phyloP scores from a whole-genome alignment of 345 rosid species.

The Garcia nutans region DNA sequence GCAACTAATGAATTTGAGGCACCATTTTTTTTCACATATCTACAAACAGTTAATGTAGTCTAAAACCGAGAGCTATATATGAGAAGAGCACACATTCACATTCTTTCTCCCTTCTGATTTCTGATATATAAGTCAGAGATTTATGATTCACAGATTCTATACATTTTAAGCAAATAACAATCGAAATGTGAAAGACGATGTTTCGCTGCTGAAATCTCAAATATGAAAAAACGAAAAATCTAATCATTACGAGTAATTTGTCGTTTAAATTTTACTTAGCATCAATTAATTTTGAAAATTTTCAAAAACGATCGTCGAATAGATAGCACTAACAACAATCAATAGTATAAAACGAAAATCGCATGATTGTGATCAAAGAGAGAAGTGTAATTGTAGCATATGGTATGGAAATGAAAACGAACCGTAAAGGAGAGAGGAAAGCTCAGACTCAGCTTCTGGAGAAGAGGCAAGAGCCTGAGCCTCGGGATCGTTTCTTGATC shows the following conservation, averaged over 20 bases:
- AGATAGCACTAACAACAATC: not conserved
- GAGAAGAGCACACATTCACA: not conserved
- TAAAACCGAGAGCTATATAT: too few species aligned
- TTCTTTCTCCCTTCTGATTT: not conserved
- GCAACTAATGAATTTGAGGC: not conserved
- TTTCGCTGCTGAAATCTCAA: not conserved
- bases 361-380: not conserved
- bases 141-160: too few species aligned
- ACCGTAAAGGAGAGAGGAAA: constrained; percentile 71
- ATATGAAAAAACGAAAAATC: not conserved
- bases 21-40: too few species aligned
- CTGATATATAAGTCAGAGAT: not conserved
- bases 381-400: not conserved
- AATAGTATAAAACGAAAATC: not conserved
- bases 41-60: too few species aligned
- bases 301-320: not conserved
- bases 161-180: too few species aligned
- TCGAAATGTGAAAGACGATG: not conserved
- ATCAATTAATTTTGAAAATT: not conserved
- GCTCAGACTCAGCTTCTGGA: constrained; percentile 56
- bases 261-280: not conserved
- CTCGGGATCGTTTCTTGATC: constrained; percentile 38
- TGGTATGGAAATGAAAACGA: not conserved
- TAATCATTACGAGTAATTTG: not conserved
- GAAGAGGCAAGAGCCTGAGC: constrained; percentile 31